Base-by-base conservation (phyloP, 306 rosid species). In the Rosa chinensis region DNA sequence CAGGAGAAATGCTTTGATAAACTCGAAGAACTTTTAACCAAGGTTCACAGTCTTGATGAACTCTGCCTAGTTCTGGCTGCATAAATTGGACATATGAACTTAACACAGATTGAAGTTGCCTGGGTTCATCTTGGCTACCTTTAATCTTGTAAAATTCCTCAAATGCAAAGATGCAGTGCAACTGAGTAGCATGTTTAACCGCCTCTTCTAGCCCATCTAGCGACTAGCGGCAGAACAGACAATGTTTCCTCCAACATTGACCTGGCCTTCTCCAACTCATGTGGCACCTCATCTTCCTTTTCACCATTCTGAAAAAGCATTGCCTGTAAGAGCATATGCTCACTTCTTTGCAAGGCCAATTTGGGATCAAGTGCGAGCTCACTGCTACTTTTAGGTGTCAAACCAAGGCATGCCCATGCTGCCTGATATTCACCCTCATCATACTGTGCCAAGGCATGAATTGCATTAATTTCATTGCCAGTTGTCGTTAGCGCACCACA, bases 251-350 rank as follows among this genome's bases (percentile, higher is more conserved):
- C 98, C 84, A 94, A 82, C 98, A 94, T 88, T 73, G 80, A 87
- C 87, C 88, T 94, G 10, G 98, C 98, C 90, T 88, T 90, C 84
- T 87, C 94, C 85, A 92, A 81, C 70, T 94, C 96, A 79, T 69
- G 81, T 39, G 86, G 84, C 72, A 89, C 84, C 80, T 84, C 84
- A 80, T 94, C 97, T 76, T 72, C 86, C 78, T 83, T 88, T 74
- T 90, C 94, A 79, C 86, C 97, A 69, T 85, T 90, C 53, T 77
- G 90, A 58, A 86, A 84, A 83, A 94, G 94, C 88, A 94, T 81
- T 76, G 98, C 96, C 83, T 92, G 97, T 79, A 94, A 86, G 85
- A 94, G 94, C 96, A 94, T 94, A 88, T 94, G 97, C 88, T 94
- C 98, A 82, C 98, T 94, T 85, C 98, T 86, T 52, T 89, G 98